Percentiles rank a stretch among this genome's conserved stretches.
Conservation (phyloP, 345 rosid species). For the Syzygium grande region DNA sequence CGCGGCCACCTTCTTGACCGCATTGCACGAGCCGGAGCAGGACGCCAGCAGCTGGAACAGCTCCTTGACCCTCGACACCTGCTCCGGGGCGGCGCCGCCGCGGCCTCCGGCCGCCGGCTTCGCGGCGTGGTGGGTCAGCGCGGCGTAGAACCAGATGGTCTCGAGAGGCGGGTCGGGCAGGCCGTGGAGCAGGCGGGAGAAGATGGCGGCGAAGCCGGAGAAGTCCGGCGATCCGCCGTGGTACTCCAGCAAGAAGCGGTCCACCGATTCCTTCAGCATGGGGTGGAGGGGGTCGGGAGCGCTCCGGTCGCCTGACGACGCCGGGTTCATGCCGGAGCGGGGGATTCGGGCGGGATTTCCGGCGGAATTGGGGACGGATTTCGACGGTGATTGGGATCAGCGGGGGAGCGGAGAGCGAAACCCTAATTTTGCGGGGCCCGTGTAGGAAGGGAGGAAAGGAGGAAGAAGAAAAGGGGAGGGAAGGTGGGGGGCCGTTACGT, state of each 20-base stretch:
- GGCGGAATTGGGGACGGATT: conserved; percentile 17
- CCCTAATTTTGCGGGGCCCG: conserved; percentile 19
- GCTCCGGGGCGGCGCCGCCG: not conserved
- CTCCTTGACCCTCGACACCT: conserved; percentile 19
- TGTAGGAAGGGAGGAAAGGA: not conserved
- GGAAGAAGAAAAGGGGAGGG: conserved; percentile 18
- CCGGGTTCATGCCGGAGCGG: conserved; percentile 1
- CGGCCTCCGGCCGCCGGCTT: conserved; percentile 3
- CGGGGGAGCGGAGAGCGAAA: not conserved
- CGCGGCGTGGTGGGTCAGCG: conserved; percentile 36
- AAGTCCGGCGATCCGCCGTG: conserved; percentile 43
- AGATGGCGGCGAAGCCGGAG: conserved; percentile 50
- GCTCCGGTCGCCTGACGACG: not conserved
- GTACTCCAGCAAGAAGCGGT: conserved; percentile 41
- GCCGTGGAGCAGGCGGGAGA: conserved; percentile 45
- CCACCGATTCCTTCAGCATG: conserved; percentile 53
- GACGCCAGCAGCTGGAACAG: conserved; percentile 56
- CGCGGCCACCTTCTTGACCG: conserved; percentile 31
- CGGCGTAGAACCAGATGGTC: conserved; percentile 64
- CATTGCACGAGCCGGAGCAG: conserved; percentile 32
- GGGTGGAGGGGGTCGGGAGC: conserved; percentile 17
- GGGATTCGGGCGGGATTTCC: not conserved
- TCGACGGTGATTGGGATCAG: not conserved
- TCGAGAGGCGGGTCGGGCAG: conserved; percentile 58
- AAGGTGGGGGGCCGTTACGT: conserved; percentile 29